phyloP scores from a whole-genome alignment of 2,329 filamentous ascomycete species.

The Penicillium digitatum region DNA sequence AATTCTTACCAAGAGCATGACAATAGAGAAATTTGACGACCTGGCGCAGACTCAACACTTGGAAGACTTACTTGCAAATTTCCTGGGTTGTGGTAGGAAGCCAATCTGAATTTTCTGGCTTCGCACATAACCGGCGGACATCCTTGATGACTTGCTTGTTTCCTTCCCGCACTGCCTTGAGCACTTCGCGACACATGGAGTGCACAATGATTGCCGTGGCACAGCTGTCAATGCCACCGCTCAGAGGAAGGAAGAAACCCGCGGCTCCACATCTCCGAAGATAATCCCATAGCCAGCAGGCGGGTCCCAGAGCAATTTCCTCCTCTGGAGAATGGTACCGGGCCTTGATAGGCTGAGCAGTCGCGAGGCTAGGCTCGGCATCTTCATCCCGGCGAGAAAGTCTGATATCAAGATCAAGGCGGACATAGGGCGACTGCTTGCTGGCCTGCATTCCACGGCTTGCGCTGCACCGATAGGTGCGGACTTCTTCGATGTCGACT shows the following conservation, averaged over 20 bases:
- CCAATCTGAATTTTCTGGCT: constrained; percentile 46
- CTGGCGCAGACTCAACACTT: neutral
- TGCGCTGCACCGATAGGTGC: constrained; percentile 29
- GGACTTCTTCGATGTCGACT: constrained; percentile 63
- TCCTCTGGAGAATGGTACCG: constrained; percentile 61
- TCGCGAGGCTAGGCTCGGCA: constrained; percentile 45
- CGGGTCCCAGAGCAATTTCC: constrained; percentile 62
- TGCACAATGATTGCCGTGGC: constrained; percentile 40
- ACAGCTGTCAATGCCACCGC: constrained; percentile 41
- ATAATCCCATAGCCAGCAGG: constrained; percentile 59
- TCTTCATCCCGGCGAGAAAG: constrained; percentile 37
- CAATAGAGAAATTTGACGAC: neutral
- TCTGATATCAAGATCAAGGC: constrained; percentile 38
- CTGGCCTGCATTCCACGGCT: constrained; percentile 36
- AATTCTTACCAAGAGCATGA: neutral
- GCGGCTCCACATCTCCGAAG: constrained; percentile 36
- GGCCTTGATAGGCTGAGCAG: constrained; percentile 46
- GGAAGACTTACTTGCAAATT: constrained; percentile 45
- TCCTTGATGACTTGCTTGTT: constrained; percentile 53
- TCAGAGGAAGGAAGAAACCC: constrained; percentile 41
- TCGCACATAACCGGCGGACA: constrained; percentile 50
- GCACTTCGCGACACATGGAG: constrained; percentile 39
- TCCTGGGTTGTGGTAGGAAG: constrained; percentile 57
- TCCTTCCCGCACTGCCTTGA: constrained; percentile 34
- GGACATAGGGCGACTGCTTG: constrained; percentile 31